Evolutionary conservation across 1,284 basidiomycete species (phyloP), one percentile per base, ranked within the genome.

Genomic region (Ceratobasidium sp.): DNA sequence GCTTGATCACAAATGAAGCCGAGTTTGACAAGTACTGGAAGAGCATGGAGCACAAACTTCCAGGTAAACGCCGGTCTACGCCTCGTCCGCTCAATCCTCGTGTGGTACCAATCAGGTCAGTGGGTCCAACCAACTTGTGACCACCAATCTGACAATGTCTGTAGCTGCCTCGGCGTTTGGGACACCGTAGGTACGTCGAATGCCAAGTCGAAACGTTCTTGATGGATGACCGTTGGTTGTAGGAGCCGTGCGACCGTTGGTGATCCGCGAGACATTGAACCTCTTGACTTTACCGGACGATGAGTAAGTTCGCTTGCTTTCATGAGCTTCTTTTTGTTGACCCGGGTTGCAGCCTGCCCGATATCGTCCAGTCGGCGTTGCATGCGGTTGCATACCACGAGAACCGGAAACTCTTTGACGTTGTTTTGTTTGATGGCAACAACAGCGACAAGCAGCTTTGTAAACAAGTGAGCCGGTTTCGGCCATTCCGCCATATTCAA

Each of bases 321-420:
- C 12, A 11, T 48, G 14, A 9, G 23, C 23, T 42, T 51, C 7
- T 46, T 25, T 38, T 23, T 48, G 9, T 11, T 71, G 21, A 71
- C 40, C 3, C 18, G 18, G 0, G 1, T 11, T 30, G 16, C 40
- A 73, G 72, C 14, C 48, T 74, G n/a, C 58, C 67, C 11, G 46
- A 48, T 5, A 63, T 53, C 25, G 69, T 74, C 25, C 25, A 74
- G n/a, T 48, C 49, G 3, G 73, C 73, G 12, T 36, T 73, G 18
- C 73, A 74, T 25, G 73, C 25, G 0, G 44, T 74, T 5, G 53
- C 73, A 16, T 60, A 74, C 25, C 58, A 74, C 40, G 73, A 74
- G 56, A 64, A 74, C 40, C 54, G 73, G 1, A 61, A 40, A 44
- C 56, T 44, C 11, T 73, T 74, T 9, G 14, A 44, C 23, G 40